phyloP scores from a whole-genome alignment of 176 grass and related monocot species.

The Stipa capillata region DNA sequence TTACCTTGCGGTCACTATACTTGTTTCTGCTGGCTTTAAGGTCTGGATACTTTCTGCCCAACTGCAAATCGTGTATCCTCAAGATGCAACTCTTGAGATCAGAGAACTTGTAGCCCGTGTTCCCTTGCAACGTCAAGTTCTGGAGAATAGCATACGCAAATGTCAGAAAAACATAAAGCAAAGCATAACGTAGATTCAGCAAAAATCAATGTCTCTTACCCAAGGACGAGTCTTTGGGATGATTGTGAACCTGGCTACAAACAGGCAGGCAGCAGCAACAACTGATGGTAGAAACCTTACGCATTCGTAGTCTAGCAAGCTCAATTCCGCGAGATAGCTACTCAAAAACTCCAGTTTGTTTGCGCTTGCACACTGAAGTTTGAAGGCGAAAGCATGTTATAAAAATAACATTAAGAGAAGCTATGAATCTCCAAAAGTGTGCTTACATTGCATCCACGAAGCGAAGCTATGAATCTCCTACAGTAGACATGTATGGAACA shows the following conservation, averaged over 20 bases:
- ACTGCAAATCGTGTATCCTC: slow-evolving; percentile 27
- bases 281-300: slow-evolving; percentile 47
- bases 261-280: slow-evolving; percentile 52
- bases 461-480: slow-evolving; percentile 35
- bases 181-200: not conserved
- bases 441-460: slow-evolving; percentile 41
- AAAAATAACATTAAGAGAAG: not conserved
- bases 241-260: slow-evolving; percentile 47
- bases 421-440: not conserved
- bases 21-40: slow-evolving; percentile 21
- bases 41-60: slow-evolving; percentile 9
- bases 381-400: not conserved
- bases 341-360: slow-evolving; percentile 28
- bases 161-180: not conserved
- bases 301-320: slow-evolving; percentile 46
- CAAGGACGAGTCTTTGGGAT: slow-evolving; percentile 43
- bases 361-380: not conserved
- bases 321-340: slow-evolving; percentile 63
- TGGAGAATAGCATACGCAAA: not conserved
- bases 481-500: not conserved
- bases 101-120: slow-evolving; percentile 37
- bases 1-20: not conserved
- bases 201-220: slow-evolving; percentile 14
- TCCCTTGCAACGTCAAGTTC: slow-evolving; percentile 25
- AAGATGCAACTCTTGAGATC: slow-evolving; percentile 26